Conservation (phyloP, 2,329 filamentous ascomycete genomes). For the Monosporascus sp. region DNA sequence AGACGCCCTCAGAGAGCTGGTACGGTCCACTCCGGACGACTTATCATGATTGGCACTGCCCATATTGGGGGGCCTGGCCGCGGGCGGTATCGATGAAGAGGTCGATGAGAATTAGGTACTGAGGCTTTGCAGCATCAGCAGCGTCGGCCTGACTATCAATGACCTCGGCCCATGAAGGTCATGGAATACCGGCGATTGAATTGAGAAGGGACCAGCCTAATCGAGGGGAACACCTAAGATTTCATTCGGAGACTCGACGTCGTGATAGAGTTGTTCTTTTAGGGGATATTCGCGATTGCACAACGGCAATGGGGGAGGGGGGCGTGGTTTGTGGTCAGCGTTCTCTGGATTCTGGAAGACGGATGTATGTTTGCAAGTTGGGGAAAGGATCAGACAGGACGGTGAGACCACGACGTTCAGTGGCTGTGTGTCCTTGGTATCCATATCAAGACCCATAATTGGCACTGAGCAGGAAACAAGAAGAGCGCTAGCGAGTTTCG, state of each 20-base stretch:
- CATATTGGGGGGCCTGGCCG: slow-evolving; percentile 27
- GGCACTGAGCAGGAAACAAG: slow-evolving; percentile 10
- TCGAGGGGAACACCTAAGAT: too few species aligned
- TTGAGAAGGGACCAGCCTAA: too few species aligned
- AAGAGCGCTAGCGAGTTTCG: slow-evolving; percentile 16
- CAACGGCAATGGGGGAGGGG: too few species aligned
- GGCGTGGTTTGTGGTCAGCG: too few species aligned
- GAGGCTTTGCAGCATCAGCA: slow-evolving; percentile 22
- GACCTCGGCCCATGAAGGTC: slow-evolving; percentile 18
- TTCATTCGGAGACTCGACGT: too few species aligned
- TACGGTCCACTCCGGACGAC: slow-evolving; percentile 34
- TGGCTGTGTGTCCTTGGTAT: neutral
- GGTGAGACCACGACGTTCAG: neutral
- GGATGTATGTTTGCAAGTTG: neutral
- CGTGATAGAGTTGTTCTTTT: too few species aligned
- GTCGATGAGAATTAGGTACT: slow-evolving; percentile 12
- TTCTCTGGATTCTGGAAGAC: too few species aligned
- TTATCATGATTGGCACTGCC: slow-evolving; percentile 31
- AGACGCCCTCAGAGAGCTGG: slow-evolving; percentile 37
- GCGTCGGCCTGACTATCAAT: slow-evolving; percentile 14
- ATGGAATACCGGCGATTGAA: slow-evolving; percentile 12
- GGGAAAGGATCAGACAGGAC: neutral
- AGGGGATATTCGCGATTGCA: too few species aligned
- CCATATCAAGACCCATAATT: neutral
- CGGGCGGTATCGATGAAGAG: slow-evolving; percentile 9